These are phyloP conservation scores for Eimeria acervulina DNA, from an alignment of 169 alveolate species.

Conservation along the genomic window DNA sequence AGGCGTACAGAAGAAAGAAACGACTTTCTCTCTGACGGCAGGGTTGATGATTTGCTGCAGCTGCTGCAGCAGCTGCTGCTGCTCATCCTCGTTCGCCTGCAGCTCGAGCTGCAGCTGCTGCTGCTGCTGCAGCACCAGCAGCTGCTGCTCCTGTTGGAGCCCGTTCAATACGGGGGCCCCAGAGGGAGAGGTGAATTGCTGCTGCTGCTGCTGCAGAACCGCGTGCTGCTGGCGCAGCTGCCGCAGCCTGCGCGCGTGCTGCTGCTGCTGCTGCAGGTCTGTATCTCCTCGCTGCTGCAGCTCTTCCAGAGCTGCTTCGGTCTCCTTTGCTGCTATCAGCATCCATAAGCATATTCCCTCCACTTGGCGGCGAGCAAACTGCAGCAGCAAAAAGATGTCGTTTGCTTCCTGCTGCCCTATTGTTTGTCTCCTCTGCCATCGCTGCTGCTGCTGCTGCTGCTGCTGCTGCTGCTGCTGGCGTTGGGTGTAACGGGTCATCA, in stretches of 20 bases:
- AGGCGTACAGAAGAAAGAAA: constrained; percentile 42
- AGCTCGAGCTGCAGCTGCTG: background rate
- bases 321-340: constrained; percentile 24
- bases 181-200: background rate
- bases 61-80: constrained; percentile 65
- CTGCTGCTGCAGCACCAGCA: constrained; percentile 27
- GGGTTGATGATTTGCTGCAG: constrained; percentile 31
- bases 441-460: background rate
- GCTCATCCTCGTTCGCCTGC: constrained; percentile 52
- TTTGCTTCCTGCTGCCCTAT: constrained; percentile 36
- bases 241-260: constrained; percentile 38
- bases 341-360: constrained; percentile 18
- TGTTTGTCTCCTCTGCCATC: constrained; percentile 30
- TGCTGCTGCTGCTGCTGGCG: constrained; percentile 72
- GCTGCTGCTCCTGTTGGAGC: constrained; percentile 41
- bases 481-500: background rate
- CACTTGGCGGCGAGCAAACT: constrained; percentile 17
- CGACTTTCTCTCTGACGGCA: background rate
- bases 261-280: constrained; percentile 46
- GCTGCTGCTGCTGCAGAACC: constrained; percentile 72
- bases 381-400: constrained; percentile 70
- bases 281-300: constrained; percentile 20
- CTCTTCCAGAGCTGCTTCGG: background rate
- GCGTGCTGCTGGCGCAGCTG: constrained; percentile 64
- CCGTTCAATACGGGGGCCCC: background rate